Conservation (phyloP, 768 basidiomycete genomes). For the Hygrophorus russula region DNA sequence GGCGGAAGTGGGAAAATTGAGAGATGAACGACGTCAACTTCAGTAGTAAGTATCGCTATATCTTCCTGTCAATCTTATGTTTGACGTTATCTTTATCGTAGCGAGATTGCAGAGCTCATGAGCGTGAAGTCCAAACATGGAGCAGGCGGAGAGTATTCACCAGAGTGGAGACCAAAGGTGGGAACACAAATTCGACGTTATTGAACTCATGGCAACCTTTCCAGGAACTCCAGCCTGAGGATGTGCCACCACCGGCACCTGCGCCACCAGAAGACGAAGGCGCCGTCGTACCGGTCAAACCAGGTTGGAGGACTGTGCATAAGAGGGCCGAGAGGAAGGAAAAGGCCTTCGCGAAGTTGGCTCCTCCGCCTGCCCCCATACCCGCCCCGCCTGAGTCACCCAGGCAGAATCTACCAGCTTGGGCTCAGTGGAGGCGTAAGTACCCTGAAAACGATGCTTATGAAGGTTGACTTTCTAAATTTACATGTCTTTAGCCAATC, state of each 20-base stretch:
- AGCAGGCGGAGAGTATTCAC: constrained; percentile 65
- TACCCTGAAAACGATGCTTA: constrained; percentile 8
- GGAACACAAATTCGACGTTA: constrained; percentile 10
- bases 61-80: neutral
- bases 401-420: constrained; percentile 53
- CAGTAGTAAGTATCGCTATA: constrained; percentile 49
- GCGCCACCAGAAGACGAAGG: constrained; percentile 37
- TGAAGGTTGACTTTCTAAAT: neutral
- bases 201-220: neutral
- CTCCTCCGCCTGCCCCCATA: constrained; percentile 26
- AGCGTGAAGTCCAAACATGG: constrained; percentile 75
- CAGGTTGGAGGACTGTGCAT: constrained; percentile 67
- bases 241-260: constrained; percentile 27
- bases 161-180: constrained; percentile 63
- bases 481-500: constrained; percentile 47
- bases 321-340: constrained; percentile 50
- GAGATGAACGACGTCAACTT: constrained; percentile 62
- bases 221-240: constrained; percentile 16
- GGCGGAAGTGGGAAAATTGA: constrained; percentile 69
- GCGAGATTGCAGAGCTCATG: constrained; percentile 82
- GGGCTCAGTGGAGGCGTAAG: constrained; percentile 82
- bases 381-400: constrained; percentile 33
- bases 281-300: constrained; percentile 39
- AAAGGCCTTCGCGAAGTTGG: constrained; percentile 28
- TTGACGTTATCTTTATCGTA: constrained; percentile 16